Base-by-base conservation (phyloP, 495 filamentous ascomycete species). In the Penicillium nucicola region DNA sequence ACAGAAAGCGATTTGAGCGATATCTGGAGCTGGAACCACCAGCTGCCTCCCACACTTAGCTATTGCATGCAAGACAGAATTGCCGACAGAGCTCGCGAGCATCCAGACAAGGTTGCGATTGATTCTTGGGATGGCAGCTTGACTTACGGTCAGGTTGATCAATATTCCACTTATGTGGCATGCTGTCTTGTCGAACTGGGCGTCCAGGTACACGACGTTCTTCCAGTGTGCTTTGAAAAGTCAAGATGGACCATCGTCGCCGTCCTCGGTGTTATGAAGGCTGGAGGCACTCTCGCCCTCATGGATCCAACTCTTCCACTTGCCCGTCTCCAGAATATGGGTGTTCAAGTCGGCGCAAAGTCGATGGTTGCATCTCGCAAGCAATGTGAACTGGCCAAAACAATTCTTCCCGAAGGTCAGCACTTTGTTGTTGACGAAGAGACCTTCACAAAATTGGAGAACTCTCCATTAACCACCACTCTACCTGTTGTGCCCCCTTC, bases 31-130 rank as follows among this genome's bases (percentile, higher is more conserved):
- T 67, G 66, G 63, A 73, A 75, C 43, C 52, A 64, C 32, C 14
- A 46, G 6, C 45, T 70, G 5, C 69, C 66, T 17, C 60, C 64
- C 7, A 46, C 60, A 2, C 61, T 65, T 47, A 55, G 60, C 43
- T 62, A 69, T 36, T 77, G 73, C 52, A 68, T 79, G 48, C 75
- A 82, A 52, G 69, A 76, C 0, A 49, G 78, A 17, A 62, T 84
- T 28, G 44, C 57, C 1, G 55, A 72, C 36, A 69, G 71, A 23
- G 64, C 68, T 10, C 52, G 44, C 4, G 43, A 55, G 25, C 45
- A 56, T 7, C 71, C 75, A 4, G 49, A 70, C 3, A 65, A 71
- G 25, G 48, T 53, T 4, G 76, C 70, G 0, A 68, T 80, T 17
- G 53, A 49, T n/a, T 73, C 76, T 0, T 78, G 75, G 71, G 78